Base-by-base conservation (phyloP, 495 filamentous ascomycete species). In the Bathelium albidoporum region DNA sequence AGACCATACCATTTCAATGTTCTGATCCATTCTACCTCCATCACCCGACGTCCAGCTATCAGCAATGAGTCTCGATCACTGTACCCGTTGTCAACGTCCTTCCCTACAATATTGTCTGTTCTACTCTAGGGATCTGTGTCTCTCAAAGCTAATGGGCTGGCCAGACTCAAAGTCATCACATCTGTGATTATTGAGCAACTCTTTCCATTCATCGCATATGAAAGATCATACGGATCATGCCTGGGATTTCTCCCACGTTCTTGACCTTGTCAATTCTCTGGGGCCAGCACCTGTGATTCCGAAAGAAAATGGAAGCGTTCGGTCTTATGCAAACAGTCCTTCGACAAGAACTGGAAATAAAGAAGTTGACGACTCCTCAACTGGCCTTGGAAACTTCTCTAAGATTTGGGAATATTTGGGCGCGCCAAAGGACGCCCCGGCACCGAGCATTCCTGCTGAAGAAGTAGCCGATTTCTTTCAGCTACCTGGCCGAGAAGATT, bases 381-480 rank as follows among this genome's bases (percentile, higher is more conserved):
- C 32, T 14, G 61, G 29, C n/a, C 70, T 80, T 36, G 78, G 78
- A 20, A 73, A 79, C 59, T 80, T 80, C 60, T 67, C 68, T 45
- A 76, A 69, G 44, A 49, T 80, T 22, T 80, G 73, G 70, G 64
- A 73, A 60, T 75, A 69, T 62, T 67, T 80, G 28, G 75, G 71
- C 43, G 64, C 72, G 26, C 68, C 74, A n/a, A 28, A 60, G 11
- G 62, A 68, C 32, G 53, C 62, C 12, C 67, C 69, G 24, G 62
- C 68, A 29, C 71, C 72, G 10, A 29, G 45, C 29, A 59, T 70
- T 4, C 53, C 66, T 11, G 59, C 63, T 49, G 41, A 16, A 32
- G 36, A 61, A 62, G 39, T 36, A 59, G 1, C 36, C 43, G 43
- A 32, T 29, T 24, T 59, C 41, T 32, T 16, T 26, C 16, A 63